Evolutionary conservation across 2,329 filamentous ascomycete genomes (phyloP), one percentile per base, ranked within the genome.

Genomic region (Fusarium sp.): DNA sequence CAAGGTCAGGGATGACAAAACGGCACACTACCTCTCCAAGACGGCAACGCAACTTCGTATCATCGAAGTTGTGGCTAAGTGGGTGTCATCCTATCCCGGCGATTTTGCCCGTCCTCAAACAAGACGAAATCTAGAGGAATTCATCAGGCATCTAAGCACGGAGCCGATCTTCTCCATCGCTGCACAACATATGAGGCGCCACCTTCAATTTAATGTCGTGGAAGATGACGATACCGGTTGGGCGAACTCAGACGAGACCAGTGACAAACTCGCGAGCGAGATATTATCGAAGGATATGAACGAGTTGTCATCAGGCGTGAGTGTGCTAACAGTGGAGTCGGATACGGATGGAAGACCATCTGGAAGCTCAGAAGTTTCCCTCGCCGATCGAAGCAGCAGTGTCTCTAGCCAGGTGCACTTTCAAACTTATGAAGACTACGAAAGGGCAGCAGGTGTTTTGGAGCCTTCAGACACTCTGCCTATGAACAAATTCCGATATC

Each of bases 181-280:
- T 5, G 92, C 94, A 5, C 91, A 93, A 71, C 94, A 98, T 76
- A 96, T 99, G 81, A 87, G 89, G 21, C 86, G 87, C n/a, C 90
- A 92, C 72, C 83, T 98, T 17, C 92, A 94, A 45, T 84, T 86
- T 50, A 85, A 84, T 60, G 90, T 94, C 3, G 84, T 88, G 7
- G 92, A 97, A 74, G 94, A 98, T 76, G 96, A 98, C 74, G 95
- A 99, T 76, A 92, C 92, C 0, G 90, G 92, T 14, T 99, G 96
- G 96, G 94, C 92, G n/a, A 92, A 90, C 74, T 88, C 89, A 46
- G 95, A 98, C 75, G 88, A 89, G 11, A 69, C 71, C 5, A 76
- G 75, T 6, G 79, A 82, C 52, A 73, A 77, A 22, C 64, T 75
- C 17, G 79, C 76, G 21, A 79, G 76, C 55, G 75, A 80, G 39